Evolutionary conservation across 179 eudicot genomes (phyloP), one percentile per base, ranked within the genome.

Genomic region (Silene noctiflora): DNA sequence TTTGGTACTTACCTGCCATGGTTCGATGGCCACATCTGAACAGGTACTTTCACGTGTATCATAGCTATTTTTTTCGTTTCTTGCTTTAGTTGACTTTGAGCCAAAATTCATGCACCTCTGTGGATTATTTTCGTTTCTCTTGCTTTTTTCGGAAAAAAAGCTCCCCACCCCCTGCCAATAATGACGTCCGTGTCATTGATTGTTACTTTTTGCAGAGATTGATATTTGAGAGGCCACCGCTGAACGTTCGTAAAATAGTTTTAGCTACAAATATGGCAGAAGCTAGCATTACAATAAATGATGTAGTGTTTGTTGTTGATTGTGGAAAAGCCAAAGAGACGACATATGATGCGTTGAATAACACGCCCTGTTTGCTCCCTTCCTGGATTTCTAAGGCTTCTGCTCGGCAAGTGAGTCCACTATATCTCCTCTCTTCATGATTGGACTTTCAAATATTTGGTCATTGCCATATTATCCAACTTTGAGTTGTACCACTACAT

Each of bases 341-440:
- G 9, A 90, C 97, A 59, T 94, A 94, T 83, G 98, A 94, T 87
- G 98, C 98, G 62, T 77, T 94, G 73, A 94, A 94, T 76, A 94
- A 94, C 82, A 92, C 96, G 53, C 98, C 98, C 3, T 94, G 98
- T 81, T 79, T 94, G 72, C 82, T 94, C 70, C 98, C 98, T 76
- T 94, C 98, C 72, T 94, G 98, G 98, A 90, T 94, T 79, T 94
- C 98, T 46, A 92, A 94, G 87, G 98, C 98, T 78, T 94, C 98
- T 77, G 91, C 97, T 79, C 93, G 94, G 44, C 98, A 94, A 86
- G 98, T 94, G 81, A 92, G 96, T 86, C 55, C 20, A 17, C 72
- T 1, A 44, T 10, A 25, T 8, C 55, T 20, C 21, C 46, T 22
- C 20, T 51, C 56, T 42, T 48, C 35, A 69, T 29, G 17, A 29